Evolutionary conservation across 257 asterid species (phyloP), one percentile per base, ranked within the genome.

Genomic region (Gentiana straminea): DNA sequence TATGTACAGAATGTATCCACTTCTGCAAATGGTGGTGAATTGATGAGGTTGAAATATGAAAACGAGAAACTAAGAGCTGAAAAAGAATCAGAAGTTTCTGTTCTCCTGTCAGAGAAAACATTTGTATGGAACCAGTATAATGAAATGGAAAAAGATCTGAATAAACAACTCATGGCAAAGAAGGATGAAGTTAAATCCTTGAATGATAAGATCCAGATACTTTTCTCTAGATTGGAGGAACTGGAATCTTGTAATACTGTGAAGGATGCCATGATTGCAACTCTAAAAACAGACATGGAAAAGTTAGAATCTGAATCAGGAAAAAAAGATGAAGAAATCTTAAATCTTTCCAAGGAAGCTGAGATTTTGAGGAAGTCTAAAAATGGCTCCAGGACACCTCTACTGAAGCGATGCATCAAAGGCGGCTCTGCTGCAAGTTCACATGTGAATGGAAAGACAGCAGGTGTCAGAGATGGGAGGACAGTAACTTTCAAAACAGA

Each of bases 121-220:
- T 91, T 87, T 54, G 64, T 80, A 34, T 87, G 96, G 96, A 83
- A 91, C 74, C 97, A 87, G 72, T 81, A 60, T 35, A 73, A 66
- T 24, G 60, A 53, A 58, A 63, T 83, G 95, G 98, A 91, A 78
- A 71, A 53, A 48, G 67, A 76, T 61, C 71, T 70, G 51, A 69
- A 57, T 13, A 62, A 65, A 64, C 74, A 78, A 68, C 66, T 84
- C 56, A 70, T 41, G 62, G 61, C 52, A 47, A 87, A 78, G 64
- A 35, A 54, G 49, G 67, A 68, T 38, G 96, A 84, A 71, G 69
- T 62, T 36, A 84, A 84, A 41, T 61, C 54, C 37, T 82, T 84
- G 33, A 82, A 82, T 51, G 81, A 79, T 64, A 86, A 73, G 78
- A 66, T 76, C 36, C 70, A 54, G 56, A 57, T 33, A 4, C 79